A percentile compares a stretch with the other conserved stretches of the same genome.
phyloP scores from a whole-genome alignment of 495 filamentous ascomycete species.

The Aspergillus affinis region DNA sequence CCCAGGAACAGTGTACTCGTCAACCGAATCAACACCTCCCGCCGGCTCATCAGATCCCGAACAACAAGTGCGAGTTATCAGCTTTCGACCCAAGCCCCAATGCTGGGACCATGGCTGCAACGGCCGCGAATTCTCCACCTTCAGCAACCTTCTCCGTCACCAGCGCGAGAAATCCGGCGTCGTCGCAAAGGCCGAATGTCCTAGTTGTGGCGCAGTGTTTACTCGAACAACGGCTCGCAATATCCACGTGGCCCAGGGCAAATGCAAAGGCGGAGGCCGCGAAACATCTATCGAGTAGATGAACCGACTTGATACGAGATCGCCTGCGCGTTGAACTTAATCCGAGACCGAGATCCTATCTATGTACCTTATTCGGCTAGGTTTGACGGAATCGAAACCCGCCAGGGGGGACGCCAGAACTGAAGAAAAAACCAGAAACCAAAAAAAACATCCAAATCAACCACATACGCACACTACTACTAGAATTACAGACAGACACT shows the following conservation, averaged over 20 bases:
- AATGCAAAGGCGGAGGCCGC: conserved; percentile 64
- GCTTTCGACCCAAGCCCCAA: conserved; percentile 80
- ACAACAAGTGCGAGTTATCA: conserved; percentile 66
- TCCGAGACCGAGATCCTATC: neutral
- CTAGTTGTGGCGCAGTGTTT: conserved; percentile 86
- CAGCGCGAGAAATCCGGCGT: conserved; percentile 93
- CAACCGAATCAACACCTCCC: conserved; percentile 27
- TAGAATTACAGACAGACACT: neutral
- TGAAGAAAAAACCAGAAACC: neutral
- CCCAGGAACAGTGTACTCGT: conserved; percentile 32
- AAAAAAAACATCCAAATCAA: neutral
- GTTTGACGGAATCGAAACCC: neutral
- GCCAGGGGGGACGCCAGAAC: neutral
- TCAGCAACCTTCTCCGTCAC: conserved; percentile 89
- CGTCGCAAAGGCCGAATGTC: conserved; percentile 81
- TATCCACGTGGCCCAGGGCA: conserved; percentile 83
- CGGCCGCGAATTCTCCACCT: conserved; percentile 89
- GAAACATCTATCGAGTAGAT: conserved; percentile 32
- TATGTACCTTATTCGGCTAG: neutral
- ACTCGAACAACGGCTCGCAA: conserved; percentile 89
- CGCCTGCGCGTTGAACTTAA: neutral
- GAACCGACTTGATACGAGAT: neutral
- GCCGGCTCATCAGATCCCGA: conserved; percentile 31
- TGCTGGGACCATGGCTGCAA: conserved; percentile 97
- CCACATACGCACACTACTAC: neutral